Percentiles rank a stretch among this genome's conserved stretches.
phyloP scores from a whole-genome alignment of 495 filamentous ascomycete species.

The Aspergillus incahuasiensis region DNA sequence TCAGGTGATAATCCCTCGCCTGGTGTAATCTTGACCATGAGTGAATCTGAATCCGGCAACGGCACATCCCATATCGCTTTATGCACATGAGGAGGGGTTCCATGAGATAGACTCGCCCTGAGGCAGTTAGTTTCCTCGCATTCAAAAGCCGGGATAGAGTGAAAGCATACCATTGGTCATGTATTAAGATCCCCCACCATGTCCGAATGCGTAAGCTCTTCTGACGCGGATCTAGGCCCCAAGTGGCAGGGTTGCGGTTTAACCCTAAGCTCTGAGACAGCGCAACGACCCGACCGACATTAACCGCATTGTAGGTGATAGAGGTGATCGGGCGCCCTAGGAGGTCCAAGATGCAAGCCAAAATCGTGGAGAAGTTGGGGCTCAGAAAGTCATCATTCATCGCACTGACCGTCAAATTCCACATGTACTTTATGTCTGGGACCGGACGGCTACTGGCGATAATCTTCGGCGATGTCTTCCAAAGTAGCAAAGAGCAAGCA shows the following conservation, averaged over 20 bases:
- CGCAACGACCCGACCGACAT: slow-evolving; percentile 5
- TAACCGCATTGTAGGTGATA: slow-evolving; percentile 7
- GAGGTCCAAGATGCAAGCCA: slow-evolving; percentile 7
- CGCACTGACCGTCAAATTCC: slow-evolving; percentile 9
- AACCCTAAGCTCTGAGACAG: slow-evolving; percentile 5
- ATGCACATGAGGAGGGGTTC: slow-evolving; percentile 6
- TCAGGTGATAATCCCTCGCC: not conserved
- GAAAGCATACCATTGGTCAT: slow-evolving; percentile 4
- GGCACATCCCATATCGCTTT: slow-evolving; percentile 6
- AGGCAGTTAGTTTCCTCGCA: not conserved
- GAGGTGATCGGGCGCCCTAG: slow-evolving; percentile 7
- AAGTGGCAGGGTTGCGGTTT: slow-evolving; percentile 5
- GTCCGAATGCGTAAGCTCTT: slow-evolving; percentile 9
- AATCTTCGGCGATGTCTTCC: slow-evolving; percentile 1
- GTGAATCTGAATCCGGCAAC: not conserved
- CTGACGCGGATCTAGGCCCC: slow-evolving; percentile 6
- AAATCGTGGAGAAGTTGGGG: slow-evolving; percentile 3
- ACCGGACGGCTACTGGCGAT: not conserved
- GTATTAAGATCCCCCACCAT: slow-evolving; percentile 7
- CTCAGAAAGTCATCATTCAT: slow-evolving; percentile 9
- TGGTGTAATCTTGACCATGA: not conserved
- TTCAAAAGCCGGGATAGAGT: not conserved
- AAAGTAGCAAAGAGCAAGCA: slow-evolving; percentile 2
- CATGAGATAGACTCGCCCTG: slow-evolving; percentile 8
- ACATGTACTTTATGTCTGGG: slow-evolving; percentile 8